These are phyloP conservation scores for Piromyces finnis DNA, from an alignment of 192 early-diverging fungal species.

Conservation along the genomic window DNA sequence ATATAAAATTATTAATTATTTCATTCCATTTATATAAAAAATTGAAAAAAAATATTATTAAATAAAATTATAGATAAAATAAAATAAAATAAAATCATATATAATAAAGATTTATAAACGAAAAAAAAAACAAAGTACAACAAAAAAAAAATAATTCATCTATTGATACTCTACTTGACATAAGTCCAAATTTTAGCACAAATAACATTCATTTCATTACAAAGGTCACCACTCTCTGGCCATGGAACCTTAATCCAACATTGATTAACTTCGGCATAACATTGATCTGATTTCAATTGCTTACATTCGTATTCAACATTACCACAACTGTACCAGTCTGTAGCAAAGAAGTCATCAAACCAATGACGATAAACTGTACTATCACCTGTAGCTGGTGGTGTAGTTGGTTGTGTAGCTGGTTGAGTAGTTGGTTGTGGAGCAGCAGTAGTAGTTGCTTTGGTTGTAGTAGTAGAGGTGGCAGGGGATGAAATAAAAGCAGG, in stretches of 20 bases:
- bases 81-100: too few relatives aligned
- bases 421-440: background rate
- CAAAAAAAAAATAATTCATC: too few relatives aligned
- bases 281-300: background rate
- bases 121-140: too few relatives aligned
- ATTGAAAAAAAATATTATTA: too few relatives aligned
- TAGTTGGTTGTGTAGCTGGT: background rate
- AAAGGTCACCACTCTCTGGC: background rate
- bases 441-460: background rate
- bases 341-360: background rate
- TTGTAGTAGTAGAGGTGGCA: background rate
- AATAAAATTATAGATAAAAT: too few relatives aligned
- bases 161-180: background rate
- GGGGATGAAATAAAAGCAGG: too few relatives aligned
- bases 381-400: background rate
- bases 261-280: background rate
- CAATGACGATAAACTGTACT: background rate
- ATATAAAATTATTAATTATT: too few relatives aligned
- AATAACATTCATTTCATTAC: background rate
- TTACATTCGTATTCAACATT: background rate
- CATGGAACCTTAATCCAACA: background rate
- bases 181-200: background rate
- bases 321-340: background rate
- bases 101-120: too few relatives aligned
- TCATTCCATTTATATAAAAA: too few relatives aligned